Evolutionary conservation across 257 asterid species (phyloP).

Genomic region (Solanum lycopersicoides): DNA sequence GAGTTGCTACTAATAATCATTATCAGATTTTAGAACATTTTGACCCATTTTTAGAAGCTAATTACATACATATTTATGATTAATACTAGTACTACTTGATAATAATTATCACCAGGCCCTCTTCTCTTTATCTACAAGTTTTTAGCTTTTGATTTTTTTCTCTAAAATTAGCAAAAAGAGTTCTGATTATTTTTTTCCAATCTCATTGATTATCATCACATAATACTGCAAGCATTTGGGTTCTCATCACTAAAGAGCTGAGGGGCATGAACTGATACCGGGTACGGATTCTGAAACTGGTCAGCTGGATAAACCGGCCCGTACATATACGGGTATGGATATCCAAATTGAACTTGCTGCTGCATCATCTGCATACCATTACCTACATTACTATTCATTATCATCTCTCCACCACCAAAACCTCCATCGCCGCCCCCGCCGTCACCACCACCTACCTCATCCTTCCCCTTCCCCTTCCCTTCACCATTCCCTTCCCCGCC

Average conservation of each 20-base stretch:
- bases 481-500: not conserved
- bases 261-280: conserved; percentile 20
- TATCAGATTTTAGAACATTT: not conserved
- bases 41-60: not conserved
- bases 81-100: not conserved
- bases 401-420: not conserved
- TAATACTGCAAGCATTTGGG: conserved; percentile 38
- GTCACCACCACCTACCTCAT: not conserved
- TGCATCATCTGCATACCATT: conserved; percentile 8
- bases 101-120: not conserved
- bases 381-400: conserved; percentile 5
- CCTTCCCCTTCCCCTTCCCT: not conserved
- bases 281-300: conserved; percentile 22
- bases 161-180: not conserved
- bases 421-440: not conserved
- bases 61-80: not conserved
- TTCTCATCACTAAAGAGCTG: conserved; percentile 43
- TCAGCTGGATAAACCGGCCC: conserved; percentile 27
- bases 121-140: not conserved
- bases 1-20: not conserved
- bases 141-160: not conserved
- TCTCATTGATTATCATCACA: conserved; percentile 23
- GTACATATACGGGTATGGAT: conserved; percentile 21
- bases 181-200: not conserved
- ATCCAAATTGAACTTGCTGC: conserved; percentile 6